Evolutionary conservation across 345 rosid species (phyloP).

Genomic region (Hirschfeldia incana): DNA sequence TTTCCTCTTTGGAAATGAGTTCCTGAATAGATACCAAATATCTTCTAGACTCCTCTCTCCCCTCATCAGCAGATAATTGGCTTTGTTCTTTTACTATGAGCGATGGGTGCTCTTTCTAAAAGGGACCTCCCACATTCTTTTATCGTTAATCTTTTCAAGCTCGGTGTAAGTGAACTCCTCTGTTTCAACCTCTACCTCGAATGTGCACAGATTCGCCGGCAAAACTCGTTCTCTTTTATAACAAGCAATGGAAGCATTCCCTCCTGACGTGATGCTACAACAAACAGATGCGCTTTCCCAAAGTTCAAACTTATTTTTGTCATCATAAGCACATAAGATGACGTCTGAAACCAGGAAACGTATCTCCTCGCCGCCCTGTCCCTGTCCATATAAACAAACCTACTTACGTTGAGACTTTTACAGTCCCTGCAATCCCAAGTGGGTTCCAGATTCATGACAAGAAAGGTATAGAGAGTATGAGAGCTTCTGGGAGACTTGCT

Average conservation of each 20-base stretch:
- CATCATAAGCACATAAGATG: neutral
- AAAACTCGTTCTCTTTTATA: neutral
- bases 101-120: too few relatives aligned
- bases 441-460: constrained; percentile 78
- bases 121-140: neutral
- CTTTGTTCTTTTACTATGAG: too few relatives aligned
- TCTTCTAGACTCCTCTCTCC: too few relatives aligned
- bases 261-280: neutral
- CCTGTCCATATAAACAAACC: constrained; percentile 69
- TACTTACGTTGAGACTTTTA: constrained; percentile 55
- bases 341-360: constrained; percentile 61
- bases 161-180: neutral
- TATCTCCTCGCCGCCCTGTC: constrained; percentile 75
- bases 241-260: neutral
- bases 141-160: neutral
- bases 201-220: neutral
- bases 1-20: too few relatives aligned
- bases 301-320: neutral
- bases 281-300: neutral
- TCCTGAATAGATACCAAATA: too few relatives aligned
- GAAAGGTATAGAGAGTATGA: constrained; percentile 79
- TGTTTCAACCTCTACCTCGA: neutral
- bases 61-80: too few relatives aligned
- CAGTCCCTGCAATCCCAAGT: constrained; percentile 66
- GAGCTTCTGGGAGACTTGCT: constrained; percentile 92